Evolutionary conservation across 176 grass and related monocot species (phyloP).

Genomic region (Hordeum vulgare): DNA sequence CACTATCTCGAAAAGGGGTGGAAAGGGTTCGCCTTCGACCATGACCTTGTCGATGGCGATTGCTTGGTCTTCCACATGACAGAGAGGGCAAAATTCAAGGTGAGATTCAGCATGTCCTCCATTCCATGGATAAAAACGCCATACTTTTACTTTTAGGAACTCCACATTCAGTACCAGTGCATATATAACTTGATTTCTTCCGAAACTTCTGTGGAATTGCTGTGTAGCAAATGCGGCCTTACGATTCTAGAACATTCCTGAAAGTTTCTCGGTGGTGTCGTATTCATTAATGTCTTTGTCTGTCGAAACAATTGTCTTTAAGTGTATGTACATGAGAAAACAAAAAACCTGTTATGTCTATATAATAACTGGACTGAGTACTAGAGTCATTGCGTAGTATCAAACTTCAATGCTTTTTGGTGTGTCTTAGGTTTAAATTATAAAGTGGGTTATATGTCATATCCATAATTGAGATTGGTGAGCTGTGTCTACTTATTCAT

Average conservation of each 20-base stretch:
- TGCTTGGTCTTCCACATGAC: slow-evolving; percentile 59
- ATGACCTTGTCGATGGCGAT: slow-evolving; percentile 67
- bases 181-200: too few species aligned
- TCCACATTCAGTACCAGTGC: background rate
- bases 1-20: slow-evolving; percentile 34
- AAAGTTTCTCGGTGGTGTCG: background rate
- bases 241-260: background rate
- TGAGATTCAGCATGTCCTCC: background rate
- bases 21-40: slow-evolving; percentile 54
- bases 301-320: background rate
- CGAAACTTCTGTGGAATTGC: background rate
- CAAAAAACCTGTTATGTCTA: background rate
- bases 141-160: background rate
- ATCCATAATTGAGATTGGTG: background rate
- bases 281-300: background rate
- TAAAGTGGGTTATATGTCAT: background rate
- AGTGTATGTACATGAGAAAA: background rate
- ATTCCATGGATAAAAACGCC: background rate
- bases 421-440: background rate
- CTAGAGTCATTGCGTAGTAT: background rate
- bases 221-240: background rate
- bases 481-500: background rate
- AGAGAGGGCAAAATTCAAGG: slow-evolving; percentile 45
- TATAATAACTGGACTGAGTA: background rate
- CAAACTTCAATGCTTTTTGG: background rate